phyloP scores from a whole-genome alignment of 352 stramenopile species.

The Vaucheria bursata region DNA sequence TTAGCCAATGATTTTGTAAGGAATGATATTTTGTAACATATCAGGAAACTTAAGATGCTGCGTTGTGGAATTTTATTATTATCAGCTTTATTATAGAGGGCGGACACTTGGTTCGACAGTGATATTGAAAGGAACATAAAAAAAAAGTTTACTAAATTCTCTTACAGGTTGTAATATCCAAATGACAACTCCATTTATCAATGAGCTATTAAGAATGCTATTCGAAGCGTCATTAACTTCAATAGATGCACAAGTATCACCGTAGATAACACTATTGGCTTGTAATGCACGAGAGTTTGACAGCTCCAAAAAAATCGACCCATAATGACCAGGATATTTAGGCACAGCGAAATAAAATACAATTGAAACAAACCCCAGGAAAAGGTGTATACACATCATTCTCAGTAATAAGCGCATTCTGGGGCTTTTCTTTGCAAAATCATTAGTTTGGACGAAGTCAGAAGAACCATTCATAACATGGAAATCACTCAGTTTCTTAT shows the following conservation, averaged over 20 bases:
- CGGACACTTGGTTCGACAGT: too few species aligned
- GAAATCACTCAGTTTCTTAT: too few species aligned
- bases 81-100: too few species aligned
- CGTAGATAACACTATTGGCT: slow-evolving; percentile 28
- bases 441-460: too few species aligned
- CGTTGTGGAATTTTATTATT: too few species aligned
- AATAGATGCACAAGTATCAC: slow-evolving; percentile 9
- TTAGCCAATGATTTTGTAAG: too few species aligned
- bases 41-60: too few species aligned
- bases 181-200: slow-evolving; percentile 26
- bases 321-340: slow-evolving; percentile 20
- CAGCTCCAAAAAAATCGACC: too few species aligned
- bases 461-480: too few species aligned
- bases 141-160: neutral
- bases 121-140: neutral
- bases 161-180: slow-evolving; percentile 25
- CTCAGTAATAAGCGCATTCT: slow-evolving; percentile 20
- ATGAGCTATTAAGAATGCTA: slow-evolving; percentile 23
- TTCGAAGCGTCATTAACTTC: slow-evolving; percentile 24
- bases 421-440: too few species aligned
- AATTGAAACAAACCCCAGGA: slow-evolving; percentile 15
- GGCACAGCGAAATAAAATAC: slow-evolving; percentile 4
- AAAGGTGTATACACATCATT: slow-evolving; percentile 24
- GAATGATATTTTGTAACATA: too few species aligned
- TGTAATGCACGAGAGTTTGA: slow-evolving; percentile 1